Evolutionary conservation across 192 early-diverging fungal genomes (phyloP).

Genomic region (Cetraspora pellucida): DNA sequence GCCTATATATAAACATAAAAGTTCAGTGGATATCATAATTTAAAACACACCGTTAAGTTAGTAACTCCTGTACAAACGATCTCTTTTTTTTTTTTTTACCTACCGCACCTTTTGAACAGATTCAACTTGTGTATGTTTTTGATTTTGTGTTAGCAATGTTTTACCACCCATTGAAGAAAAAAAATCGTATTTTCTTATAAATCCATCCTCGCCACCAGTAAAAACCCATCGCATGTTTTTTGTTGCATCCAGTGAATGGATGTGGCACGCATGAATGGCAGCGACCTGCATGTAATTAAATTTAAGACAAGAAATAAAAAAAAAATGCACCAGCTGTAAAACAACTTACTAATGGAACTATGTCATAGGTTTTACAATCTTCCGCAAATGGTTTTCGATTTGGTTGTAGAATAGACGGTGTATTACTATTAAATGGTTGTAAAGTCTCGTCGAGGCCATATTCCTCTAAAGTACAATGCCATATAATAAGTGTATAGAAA

Average conservation of each 20-base stretch:
- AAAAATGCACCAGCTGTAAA: not conserved
- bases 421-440: not conserved
- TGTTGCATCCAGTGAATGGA: constrained; percentile 70
- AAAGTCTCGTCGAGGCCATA: not conserved
- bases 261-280: constrained; percentile 66
- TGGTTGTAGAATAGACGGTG: not conserved
- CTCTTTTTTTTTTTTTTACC: not conserved
- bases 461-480: not conserved
- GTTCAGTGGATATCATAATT: no score
- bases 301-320: not conserved
- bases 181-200: constrained; percentile 93
- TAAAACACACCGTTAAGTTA: no score
- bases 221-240: constrained; percentile 79
- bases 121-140: constrained; percentile 84
- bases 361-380: constrained; percentile 48
- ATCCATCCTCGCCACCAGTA: constrained; percentile 91
- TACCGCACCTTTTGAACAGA: constrained; percentile 71
- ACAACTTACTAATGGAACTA: constrained; percentile 45
- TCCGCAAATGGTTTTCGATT: constrained; percentile 39
- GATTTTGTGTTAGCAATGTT: constrained; percentile 77
- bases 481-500: not conserved
- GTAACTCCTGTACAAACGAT: no score
- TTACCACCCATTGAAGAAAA: constrained; percentile 83
- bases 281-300: constrained; percentile 45
- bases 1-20: constrained; percentile 44